Evolutionary conservation across 1,284 basidiomycete genomes (phyloP).

Genomic region (Trichosporon sp.): DNA sequence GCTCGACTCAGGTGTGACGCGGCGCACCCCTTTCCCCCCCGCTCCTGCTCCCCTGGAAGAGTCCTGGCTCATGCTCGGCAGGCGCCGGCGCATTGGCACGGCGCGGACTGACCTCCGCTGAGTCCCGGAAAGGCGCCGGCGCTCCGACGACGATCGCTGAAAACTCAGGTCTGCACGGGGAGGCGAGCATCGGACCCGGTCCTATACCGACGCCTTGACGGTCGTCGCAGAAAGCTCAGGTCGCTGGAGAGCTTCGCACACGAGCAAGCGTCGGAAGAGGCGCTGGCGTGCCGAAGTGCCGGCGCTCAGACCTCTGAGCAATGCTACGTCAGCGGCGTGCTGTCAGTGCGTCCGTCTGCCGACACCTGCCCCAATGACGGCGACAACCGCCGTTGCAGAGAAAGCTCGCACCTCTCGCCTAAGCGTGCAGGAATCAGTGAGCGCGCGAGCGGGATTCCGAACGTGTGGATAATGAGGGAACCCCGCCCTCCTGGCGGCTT

Average conservation of each 20-base stretch:
- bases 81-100: not conserved
- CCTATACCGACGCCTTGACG: not conserved
- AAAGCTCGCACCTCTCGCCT: slow-evolving; percentile 1
- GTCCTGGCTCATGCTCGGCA: not conserved
- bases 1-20: too few relatives aligned
- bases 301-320: not conserved
- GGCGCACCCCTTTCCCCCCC: too few relatives aligned
- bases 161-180: not conserved
- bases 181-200: too few relatives aligned
- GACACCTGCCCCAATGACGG: not conserved
- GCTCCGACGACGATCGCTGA: not conserved
- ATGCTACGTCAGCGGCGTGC: not conserved
- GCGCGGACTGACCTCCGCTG: not conserved
- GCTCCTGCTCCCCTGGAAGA: not conserved
- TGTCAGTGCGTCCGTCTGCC: not conserved
- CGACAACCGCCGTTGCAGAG: not conserved
- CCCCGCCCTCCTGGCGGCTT: not conserved
- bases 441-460: not conserved
- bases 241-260: not conserved
- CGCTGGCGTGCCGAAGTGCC: not conserved
- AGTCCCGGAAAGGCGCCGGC: not conserved
- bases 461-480: not conserved
- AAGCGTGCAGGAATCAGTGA: not conserved
- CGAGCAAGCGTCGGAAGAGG: not conserved
- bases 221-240: not conserved